phyloP scores from a whole-genome alignment of 495 filamentous ascomycete genomes.

The Hyaloscypha bicolor region DNA sequence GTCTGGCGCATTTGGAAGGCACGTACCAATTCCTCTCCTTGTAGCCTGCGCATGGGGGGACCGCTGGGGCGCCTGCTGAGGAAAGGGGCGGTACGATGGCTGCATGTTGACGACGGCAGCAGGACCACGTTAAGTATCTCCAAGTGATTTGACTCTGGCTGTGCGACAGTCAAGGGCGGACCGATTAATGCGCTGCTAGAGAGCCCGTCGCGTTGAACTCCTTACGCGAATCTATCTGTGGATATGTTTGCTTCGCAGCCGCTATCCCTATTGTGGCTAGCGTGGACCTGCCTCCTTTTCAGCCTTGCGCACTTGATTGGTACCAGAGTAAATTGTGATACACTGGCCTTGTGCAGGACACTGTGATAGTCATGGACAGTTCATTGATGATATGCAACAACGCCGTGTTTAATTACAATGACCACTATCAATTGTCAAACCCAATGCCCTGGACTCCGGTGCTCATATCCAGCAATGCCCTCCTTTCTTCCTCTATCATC shows the following conservation, averaged over 20 bases:
- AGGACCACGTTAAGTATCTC: neutral
- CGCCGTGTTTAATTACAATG: conserved; percentile 23
- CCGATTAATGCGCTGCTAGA: neutral
- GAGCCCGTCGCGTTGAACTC: conserved; percentile 13
- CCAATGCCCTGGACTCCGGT: conserved; percentile 29
- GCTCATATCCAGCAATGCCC: conserved; percentile 24
- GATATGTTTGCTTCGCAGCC: neutral
- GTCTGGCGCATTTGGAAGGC: conserved; percentile 22
- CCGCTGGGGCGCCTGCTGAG: conserved; percentile 27
- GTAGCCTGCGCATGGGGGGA: conserved; percentile 31
- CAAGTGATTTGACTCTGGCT: neutral
- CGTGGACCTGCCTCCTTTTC: neutral
- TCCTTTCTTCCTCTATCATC: conserved; percentile 9
- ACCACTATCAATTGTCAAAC: conserved; percentile 21
- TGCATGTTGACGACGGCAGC: conserved; percentile 28
- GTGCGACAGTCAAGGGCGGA: conserved; percentile 3
- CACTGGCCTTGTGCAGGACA: neutral
- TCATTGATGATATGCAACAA: conserved; percentile 24
- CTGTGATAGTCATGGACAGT: neutral
- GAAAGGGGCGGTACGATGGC: conserved; percentile 29
- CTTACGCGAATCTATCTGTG: conserved; percentile 11
- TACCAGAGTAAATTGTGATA: neutral
- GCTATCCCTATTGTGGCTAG: neutral
- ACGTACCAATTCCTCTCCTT: conserved; percentile 36
- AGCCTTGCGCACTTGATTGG: neutral